Evolutionary conservation across 805 yeast species (phyloP), one percentile per base, ranked within the genome.

Genomic region (Spencermartinsiella europaea): DNA sequence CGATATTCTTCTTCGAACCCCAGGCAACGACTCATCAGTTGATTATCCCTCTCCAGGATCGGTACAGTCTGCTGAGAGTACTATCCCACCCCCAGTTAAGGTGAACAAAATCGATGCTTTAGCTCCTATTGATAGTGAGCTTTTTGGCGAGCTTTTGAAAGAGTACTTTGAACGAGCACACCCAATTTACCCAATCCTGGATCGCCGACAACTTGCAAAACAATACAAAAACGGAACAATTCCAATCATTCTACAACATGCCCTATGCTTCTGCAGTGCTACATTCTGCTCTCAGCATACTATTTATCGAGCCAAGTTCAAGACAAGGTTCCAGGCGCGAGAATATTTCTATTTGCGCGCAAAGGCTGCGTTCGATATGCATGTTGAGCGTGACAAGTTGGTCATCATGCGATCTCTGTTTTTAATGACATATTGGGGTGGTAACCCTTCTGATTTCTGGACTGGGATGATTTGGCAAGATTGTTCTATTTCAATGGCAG

Each of bases 171-270:
- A 40, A 21, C 19, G 16, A 7, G 46, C 48, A 10, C 48, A 50
- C 38, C 54, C 54, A 4, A 36, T 50, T 17, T 50, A 48, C 21
- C 49, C 54, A 5, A 40, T 50, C 15, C 34, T 50, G 20, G 38
- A 48, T 37, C 17, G 47, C 15, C 12, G 15, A n/a, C 25, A 41
- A 39, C 48, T 50, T 39, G 47, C 43, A 4, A 34, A 33, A 15
- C 48, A 34, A n/a, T 50, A 50, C 19, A 19, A 15, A n/a, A 20
- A 22, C 4, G 21, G 34, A 19, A 17, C 38, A 3, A 39, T 48
- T 1, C 49, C 54, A 4, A 22, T 28, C 42, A 27, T 50, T 14
- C 44, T 50, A n/a, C 44, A 48, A 10, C 45, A 50, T 20, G 39
- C 51, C 8, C 37, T 50, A 15, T 50, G 54, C 41, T 50, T 50